These are phyloP conservation scores for Pichia pseudocactophila DNA, from an alignment of 805 yeast genomes.

Conservation along the genomic window DNA sequence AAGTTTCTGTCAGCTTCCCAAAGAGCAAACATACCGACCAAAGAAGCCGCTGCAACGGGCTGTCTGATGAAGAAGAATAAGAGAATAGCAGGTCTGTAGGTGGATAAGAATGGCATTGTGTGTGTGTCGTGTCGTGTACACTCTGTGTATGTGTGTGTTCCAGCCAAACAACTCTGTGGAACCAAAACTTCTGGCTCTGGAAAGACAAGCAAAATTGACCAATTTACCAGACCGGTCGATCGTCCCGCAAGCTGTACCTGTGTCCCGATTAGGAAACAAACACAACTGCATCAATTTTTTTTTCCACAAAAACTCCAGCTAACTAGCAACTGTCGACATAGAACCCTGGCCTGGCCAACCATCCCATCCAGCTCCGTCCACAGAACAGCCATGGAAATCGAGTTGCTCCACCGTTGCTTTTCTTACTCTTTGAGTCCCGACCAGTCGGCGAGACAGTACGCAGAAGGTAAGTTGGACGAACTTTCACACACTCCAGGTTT, in stretches of 20 bases:
- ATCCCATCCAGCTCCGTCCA: too few species aligned
- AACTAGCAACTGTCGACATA: too few species aligned
- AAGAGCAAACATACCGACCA: constrained; percentile 26
- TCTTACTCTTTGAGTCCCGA: constrained; percentile 70
- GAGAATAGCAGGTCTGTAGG: constrained; percentile 30
- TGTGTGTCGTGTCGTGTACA: background rate
- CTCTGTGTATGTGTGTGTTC: too few species aligned
- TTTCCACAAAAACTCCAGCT: too few species aligned
- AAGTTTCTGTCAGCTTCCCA: constrained; percentile 31
- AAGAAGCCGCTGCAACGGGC: constrained; percentile 29
- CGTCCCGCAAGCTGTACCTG: too few species aligned
- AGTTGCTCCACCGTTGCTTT: constrained; percentile 62
- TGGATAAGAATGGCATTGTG: constrained; percentile 19
- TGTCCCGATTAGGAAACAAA: too few species aligned
- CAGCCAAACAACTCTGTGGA: too few species aligned
- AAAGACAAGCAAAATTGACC: too few species aligned
- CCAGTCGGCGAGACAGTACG: constrained; percentile 49
- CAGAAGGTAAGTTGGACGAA: constrained; percentile 57
- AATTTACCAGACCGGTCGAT: too few species aligned
- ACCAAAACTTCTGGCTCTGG: too few species aligned
- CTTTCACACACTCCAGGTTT: constrained; percentile 61
- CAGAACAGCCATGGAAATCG: constrained; percentile 63
- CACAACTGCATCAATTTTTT: too few species aligned
- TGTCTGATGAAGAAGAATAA: constrained; percentile 30
- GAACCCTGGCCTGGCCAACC: too few species aligned